phyloP scores from a whole-genome alignment of 441 rosid species.

The Pelargonium myrrhifolium region DNA sequence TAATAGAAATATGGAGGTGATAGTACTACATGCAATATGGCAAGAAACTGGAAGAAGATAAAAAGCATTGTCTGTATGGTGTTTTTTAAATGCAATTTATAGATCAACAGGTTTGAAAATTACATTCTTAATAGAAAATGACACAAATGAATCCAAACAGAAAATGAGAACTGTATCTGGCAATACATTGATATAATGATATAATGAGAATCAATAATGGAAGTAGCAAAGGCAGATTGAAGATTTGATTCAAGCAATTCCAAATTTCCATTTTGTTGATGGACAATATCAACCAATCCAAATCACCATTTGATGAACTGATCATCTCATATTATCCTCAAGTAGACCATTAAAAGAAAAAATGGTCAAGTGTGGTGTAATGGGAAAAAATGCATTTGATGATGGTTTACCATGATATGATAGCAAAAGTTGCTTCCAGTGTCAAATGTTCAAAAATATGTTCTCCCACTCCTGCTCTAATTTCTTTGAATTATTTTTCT shows the following conservation, averaged over 20 bases:
- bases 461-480: background rate
- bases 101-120: too few relatives aligned
- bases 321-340: too few relatives aligned
- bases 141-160: background rate
- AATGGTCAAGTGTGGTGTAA: background rate
- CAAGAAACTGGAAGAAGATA: too few relatives aligned
- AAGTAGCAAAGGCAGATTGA: background rate
- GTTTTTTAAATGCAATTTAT: too few relatives aligned
- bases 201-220: background rate
- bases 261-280: background rate
- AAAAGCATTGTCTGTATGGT: too few relatives aligned
- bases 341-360: conserved; percentile 2
- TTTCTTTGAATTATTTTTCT: background rate
- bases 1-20: too few relatives aligned
- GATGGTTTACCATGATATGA: background rate
- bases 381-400: background rate
- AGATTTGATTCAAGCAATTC: too few relatives aligned
- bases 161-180: background rate
- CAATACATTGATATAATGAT: background rate
- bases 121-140: too few relatives aligned
- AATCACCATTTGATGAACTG: background rate
- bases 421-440: background rate
- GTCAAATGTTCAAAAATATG: too few relatives aligned
- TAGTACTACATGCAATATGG: too few relatives aligned
- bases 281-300: background rate